Percentiles rank a stretch among this genome's conserved stretches.
phyloP scores from a whole-genome alignment of 1,284 basidiomycete genomes.

The Anthracocystis setariae region DNA sequence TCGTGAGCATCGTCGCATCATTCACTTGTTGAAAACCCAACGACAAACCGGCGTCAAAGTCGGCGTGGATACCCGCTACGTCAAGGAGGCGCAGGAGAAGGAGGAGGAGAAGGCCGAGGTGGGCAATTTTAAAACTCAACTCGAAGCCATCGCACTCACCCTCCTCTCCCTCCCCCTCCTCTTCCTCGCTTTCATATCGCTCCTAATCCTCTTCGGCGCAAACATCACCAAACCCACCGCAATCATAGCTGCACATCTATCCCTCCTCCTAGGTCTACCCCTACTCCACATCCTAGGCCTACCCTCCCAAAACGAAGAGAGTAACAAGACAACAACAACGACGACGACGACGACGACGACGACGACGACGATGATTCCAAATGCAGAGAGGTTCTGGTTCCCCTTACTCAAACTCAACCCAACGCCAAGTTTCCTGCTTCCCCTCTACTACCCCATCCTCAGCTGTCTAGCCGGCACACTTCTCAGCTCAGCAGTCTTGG shows the following conservation, averaged over 20 bases:
- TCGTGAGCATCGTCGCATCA: neutral
- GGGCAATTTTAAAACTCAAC: slow-evolving; percentile 19
- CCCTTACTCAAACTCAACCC: slow-evolving; percentile 20
- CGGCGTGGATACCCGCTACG: slow-evolving; percentile 2
- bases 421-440: slow-evolving; percentile 18
- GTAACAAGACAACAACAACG: neutral
- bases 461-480: slow-evolving; percentile 1
- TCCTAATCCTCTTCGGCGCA: slow-evolving; percentile 11
- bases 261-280: slow-evolving; percentile 17
- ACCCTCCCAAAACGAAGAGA: neutral
- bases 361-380: slow-evolving; percentile 2
- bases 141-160: slow-evolving; percentile 15
- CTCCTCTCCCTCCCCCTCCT: slow-evolving; percentile 15
- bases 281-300: slow-evolving; percentile 16
- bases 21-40: neutral
- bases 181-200: neutral
- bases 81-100: neutral
- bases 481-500: slow-evolving; percentile 3
- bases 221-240: neutral
- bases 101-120: neutral
- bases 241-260: slow-evolving; percentile 9
- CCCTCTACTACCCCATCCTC: slow-evolving; percentile 30
- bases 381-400: slow-evolving; percentile 3
- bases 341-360: neutral
- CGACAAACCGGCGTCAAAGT: neutral